Evolutionary conservation across 1,284 basidiomycete genomes (phyloP), one percentile per base, ranked within the genome.

Genomic region (Sphaerobolus stellatus): DNA sequence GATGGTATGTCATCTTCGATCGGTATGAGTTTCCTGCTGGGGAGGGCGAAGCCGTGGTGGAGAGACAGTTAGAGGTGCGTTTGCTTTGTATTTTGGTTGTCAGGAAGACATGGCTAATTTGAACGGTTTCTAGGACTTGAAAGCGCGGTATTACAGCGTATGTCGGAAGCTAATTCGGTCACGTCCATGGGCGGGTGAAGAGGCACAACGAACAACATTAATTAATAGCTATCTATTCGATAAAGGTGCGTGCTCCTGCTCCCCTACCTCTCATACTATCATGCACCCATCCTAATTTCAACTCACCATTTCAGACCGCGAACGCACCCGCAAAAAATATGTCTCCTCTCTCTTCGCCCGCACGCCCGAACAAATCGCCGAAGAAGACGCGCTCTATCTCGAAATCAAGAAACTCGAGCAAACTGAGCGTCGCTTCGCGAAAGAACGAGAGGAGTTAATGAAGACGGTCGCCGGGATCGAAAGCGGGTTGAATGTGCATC

Each of bases 341-440:
- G 81, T 98, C 9, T 75, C 82, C 2, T 89, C 88, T 57, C 81
- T 99, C 13, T 92, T 96, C 70, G 84, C 83, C 55, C 86, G 96
- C 9, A 93, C 94, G 0, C 82, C 87, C 1, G 86, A 91, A 51
- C 93, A 98, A 71, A 86, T 98, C 40, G 87, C 88, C 8, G 96
- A 99, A 67, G 97, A 99, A 75, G 95, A 98, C 64, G 92, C 94
- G 4, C 78, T 99, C 0, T 99, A 94, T 72, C 77, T 98, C 60
- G 95, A 99, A 69, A 82, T 97, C 49, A 94, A 96, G 65, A 84
- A 93, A 11, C 80, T 99, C 49, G 95, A 98, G 68, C 96, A 98
- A 71, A 93, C 84, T 62, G 94, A 98, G 68, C 81, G 88, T 44
- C 82, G 82, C 55, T 98, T 97, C 75, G 88, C 89, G 62, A 82